phyloP scores from a whole-genome alignment of 805 yeast species.

The Metschnikowia hibisci region DNA sequence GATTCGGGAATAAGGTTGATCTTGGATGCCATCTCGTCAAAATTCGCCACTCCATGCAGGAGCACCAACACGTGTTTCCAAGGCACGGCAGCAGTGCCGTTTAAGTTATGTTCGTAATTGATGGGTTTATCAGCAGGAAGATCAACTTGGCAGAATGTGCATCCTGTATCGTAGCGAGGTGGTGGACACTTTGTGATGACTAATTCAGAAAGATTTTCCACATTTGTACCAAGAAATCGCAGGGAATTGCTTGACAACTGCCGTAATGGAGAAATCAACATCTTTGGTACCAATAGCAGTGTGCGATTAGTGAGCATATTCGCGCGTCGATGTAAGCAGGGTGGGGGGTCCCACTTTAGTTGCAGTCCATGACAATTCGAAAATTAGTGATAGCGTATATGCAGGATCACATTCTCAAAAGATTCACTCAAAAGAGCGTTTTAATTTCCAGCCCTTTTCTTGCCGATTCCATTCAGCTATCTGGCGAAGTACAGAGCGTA shows the following conservation, averaged over 20 bases:
- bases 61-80: conserved; percentile 56
- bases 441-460: conserved; percentile 61
- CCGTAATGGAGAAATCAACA: no score
- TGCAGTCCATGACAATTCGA: no score
- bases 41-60: conserved; percentile 38
- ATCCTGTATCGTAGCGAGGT: conserved; percentile 55
- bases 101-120: conserved; percentile 36
- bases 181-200: conserved; percentile 39
- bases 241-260: no score
- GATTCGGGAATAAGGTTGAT: conserved; percentile 48
- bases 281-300: no score
- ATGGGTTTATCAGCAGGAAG: conserved; percentile 44
- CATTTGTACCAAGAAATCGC: no score
- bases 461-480: conserved; percentile 65
- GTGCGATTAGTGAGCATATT: no score
- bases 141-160: conserved; percentile 48
- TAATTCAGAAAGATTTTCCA: neutral
- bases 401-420: neutral
- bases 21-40: conserved; percentile 44
- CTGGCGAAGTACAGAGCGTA: conserved; percentile 64
- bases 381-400: neutral
- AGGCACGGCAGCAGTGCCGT: conserved; percentile 46
- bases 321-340: no score
- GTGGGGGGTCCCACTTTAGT: no score
- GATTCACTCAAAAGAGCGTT: conserved; percentile 37